Evolutionary conservation across 169 alveolate genomes (phyloP).

Genomic region (Plasmodium falciparum): DNA sequence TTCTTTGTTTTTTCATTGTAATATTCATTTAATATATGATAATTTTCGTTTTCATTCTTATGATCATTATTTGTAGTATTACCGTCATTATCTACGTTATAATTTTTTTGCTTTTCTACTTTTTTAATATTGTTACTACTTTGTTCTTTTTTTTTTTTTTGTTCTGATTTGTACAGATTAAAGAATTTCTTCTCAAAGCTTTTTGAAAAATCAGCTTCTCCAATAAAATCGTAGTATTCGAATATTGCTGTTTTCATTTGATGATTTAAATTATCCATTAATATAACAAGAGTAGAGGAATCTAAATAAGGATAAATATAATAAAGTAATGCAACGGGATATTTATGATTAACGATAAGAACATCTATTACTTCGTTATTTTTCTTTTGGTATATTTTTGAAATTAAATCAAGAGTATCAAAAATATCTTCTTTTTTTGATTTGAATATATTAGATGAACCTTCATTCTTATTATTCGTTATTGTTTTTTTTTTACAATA

Average conservation of each 20-base stretch:
- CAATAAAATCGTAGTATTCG: constrained; percentile 58
- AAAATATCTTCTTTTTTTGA: constrained; percentile 19
- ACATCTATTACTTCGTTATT: constrained; percentile 54
- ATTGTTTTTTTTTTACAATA: constrained; percentile 14
- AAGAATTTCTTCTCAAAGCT: constrained; percentile 20
- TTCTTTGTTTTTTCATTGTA: not conserved
- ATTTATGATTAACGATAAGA: constrained; percentile 39
- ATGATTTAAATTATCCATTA: constrained; percentile 70
- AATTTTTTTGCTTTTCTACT: not conserved
- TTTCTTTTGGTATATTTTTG: constrained; percentile 56
- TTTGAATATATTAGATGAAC: too few species aligned
- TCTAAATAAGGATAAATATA: constrained; percentile 62
- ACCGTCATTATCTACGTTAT: too few species aligned
- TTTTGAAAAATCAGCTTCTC: constrained; percentile 66
- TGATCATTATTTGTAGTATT: not conserved
- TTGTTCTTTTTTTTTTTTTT: not conserved
- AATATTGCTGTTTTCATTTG: constrained; percentile 66
- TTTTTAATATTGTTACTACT: not conserved
- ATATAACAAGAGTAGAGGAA: constrained; percentile 53
- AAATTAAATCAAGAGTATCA: constrained; percentile 43
- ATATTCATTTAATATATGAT: too few species aligned
- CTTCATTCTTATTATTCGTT: not conserved
- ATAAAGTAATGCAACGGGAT: constrained; percentile 54
- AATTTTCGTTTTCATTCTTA: not conserved
- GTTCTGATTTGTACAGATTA: constrained; percentile 7